Evolutionary conservation across 176 grass and related monocot species (phyloP).

Genomic region (Carex littledalei): DNA sequence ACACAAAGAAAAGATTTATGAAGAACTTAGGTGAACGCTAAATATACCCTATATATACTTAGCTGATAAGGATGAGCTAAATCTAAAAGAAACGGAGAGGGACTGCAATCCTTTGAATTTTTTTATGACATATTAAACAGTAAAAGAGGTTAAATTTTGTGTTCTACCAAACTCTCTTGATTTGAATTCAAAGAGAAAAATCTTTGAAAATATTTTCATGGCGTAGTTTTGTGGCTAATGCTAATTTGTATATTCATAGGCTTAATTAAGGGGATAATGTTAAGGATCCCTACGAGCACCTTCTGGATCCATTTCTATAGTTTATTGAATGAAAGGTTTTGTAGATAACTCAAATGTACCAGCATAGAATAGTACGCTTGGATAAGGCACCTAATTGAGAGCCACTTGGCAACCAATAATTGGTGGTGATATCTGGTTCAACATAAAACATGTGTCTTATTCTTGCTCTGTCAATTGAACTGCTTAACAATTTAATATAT

Average conservation of each 20-base stretch:
- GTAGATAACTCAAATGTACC: background rate
- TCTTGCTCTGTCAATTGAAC: slow-evolving; percentile 6
- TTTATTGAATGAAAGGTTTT: background rate
- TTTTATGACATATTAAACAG: no score
- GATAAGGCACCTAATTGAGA: slow-evolving; percentile 11
- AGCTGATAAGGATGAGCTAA: no score
- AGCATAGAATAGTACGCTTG: background rate
- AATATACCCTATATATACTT: no score
- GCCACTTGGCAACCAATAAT: slow-evolving; percentile 8
- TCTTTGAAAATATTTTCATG: background rate
- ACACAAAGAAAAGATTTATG: no score
- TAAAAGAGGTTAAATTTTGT: no score
- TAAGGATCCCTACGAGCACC: background rate
- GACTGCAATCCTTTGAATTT: no score
- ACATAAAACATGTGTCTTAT: background rate
- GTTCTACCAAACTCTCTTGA: no score
- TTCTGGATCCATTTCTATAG: background rate
- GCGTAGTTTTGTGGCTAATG: no score
- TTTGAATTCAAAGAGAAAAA: background rate
- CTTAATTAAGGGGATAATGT: background rate
- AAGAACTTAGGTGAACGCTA: no score
- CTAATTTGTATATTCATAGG: no score
- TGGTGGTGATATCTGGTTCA: slow-evolving; percentile 2
- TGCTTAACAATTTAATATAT: background rate
- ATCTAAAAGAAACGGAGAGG: no score